Evolutionary conservation across 345 rosid species (phyloP), one percentile per base, ranked within the genome.

Genomic region (Bretschneidera sinensis): DNA sequence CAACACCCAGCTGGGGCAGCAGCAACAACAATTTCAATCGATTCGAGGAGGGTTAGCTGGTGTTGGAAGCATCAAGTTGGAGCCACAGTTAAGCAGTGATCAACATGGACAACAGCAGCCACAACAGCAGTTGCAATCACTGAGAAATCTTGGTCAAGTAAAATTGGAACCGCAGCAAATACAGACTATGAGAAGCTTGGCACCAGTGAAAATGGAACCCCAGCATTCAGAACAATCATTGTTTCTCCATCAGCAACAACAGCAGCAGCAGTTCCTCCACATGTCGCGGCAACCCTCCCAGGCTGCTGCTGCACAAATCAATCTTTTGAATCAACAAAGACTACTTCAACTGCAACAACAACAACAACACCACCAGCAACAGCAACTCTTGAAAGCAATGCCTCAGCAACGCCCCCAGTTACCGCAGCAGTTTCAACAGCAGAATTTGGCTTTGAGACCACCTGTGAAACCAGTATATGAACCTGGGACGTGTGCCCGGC

Each of bases 401-500:
- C 96, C 96, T 58, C 96, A 78, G 58, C 97, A 91, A 24, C 84
- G 96, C 25, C 73, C 88, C 19, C 98, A 85, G 34, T 67, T 94
- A 58, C 79, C 81, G 0, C 98, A 85, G 61, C 96, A 85, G 63
- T 84, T 84, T 65, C 97, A 82, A 51, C 96, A 82, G 68, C 98
- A 92, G 75, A 86, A 65, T 77, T 67, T 84, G 66, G 79, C 97
- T 22, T 56, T 78, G 64, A 78, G 97, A 76, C 77, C 90, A 72
- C 87, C 89, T 62, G 72, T 70, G 23, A 94, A 86, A 71, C 76
- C 89, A 39, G 81, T 71, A 17, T 90, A 90, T 67, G 97, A 94
- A 74, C 96, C 97, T 43, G 99, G 99, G 76, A 94, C 76, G 81
- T 88, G 97, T 70, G 99, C 97, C 48, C 86, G 92, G 51, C 96